Evolutionary conservation across 768 basidiomycete species (phyloP), one percentile per base, ranked within the genome.

Genomic region (Strobilomyces dryophilus): DNA sequence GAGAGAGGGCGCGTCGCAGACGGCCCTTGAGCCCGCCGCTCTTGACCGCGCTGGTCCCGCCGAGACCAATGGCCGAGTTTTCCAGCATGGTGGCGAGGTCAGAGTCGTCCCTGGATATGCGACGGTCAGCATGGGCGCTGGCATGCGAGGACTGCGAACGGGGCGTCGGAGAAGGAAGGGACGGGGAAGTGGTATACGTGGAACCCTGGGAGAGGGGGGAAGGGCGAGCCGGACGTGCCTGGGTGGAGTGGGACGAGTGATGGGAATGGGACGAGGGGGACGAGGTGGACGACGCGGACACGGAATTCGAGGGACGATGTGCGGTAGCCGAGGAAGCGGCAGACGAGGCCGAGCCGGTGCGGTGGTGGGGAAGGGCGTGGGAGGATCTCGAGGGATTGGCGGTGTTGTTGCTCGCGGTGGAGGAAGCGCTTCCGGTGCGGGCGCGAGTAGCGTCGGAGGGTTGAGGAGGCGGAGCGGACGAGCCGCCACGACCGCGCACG

Each of bases 31-130:
- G 75, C 0, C 92, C 92, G 14, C 81, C 78, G 52, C 79, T 77
- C 51, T 85, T 80, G 61, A 76, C 76, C 59, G 63, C 52, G 5
- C 63, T 62, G 26, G 66, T 66, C 0, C 53, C 55, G 31, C 64
- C 64, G 27, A 65, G 61, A 47, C 80, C 78, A 7, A 76, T 69
- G 18, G 75, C 68, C 2, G 68, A 61, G 35, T 68, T 71, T 51
- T 74, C 76, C 24, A 71, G 64, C 73, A 84, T 77, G 43, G 81
- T 73, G 1, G 77, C 79, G 27, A 87, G 73, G 70, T 88, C 85
- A 52, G 81, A 85, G 61, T 89, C 87, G 69, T 88, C 85, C 54
- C 80, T 79, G 20, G 88, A 89, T 80, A 87, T 86, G 48, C 88
- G 82, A 62, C 85, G 82, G 67, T 89, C 87, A 3, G 81, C 70